Base-by-base conservation (phyloP, 1,139 yeast genomes). In the Blastobotrys ciferrii region DNA sequence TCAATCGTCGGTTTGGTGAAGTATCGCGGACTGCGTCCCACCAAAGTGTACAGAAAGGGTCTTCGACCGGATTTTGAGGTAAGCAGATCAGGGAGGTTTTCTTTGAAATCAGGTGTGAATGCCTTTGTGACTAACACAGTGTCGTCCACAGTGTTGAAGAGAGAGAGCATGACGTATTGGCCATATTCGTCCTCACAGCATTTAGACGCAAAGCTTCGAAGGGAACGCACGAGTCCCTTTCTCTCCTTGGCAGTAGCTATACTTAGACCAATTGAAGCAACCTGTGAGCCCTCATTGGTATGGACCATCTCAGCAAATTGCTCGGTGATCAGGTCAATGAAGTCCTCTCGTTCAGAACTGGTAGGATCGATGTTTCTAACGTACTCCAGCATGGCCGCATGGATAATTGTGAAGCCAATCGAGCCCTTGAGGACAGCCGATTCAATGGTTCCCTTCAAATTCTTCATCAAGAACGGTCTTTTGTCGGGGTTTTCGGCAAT, bases 381-480 rank as follows among this genome's bases (percentile, higher is more conserved):
- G 61, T 87, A 89, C 66, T 92, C 96, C 63, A 77, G 82, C 96
- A 92, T 89, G 46, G 95, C 97, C 31, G 97, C 96, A 67, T 92
- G 98, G 63, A 92, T 78, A 58, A 92, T 86, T 66, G 91, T 95
- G 76, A 92, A 92, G 36, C 98, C 98, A 41, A 95, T 86, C 3
- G 96, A 87, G 5, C 98, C 98, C 69, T 92, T 92, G 66, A 85
- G 92, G 47, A 92, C 95, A 7, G 97, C 85, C 1, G 96, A 92
- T 32, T 84, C 81, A 55, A 92, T 87, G 7, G 96, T 88, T 53
- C 88, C 89, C 58, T 74, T 76, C 64, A 92, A 75, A 67, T 92
- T 91, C 58, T 79, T 75, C 67, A 89, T 77, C 54, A 92, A 80
- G 53, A 85, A 75, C 53, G 78, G 85, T 64, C 87, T 81, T 76